Evolutionary conservation across 306 rosid genomes (phyloP).

Genomic region (Hippophae gyantsensis): DNA sequence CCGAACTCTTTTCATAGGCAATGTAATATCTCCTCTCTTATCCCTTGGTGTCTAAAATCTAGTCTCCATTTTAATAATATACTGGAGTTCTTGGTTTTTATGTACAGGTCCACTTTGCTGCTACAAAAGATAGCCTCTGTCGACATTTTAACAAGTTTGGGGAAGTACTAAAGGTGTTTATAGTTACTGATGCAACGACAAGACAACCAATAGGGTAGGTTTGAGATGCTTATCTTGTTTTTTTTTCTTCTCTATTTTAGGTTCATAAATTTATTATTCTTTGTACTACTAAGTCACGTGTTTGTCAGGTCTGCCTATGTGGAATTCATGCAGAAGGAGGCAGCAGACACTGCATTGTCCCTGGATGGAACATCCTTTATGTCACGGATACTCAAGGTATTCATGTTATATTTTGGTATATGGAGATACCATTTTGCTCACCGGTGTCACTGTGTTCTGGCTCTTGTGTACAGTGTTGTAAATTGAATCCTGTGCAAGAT

Average conservation of each 20-base stretch:
- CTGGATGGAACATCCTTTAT: conserved; percentile 84
- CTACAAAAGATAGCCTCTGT: conserved; percentile 81
- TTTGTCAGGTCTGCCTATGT: conserved; percentile 83
- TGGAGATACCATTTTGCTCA: too few species aligned
- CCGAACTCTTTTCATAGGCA: conserved; percentile 83
- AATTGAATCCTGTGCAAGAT: too few species aligned
- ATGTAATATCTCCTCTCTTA: conserved; percentile 41
- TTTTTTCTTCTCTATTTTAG: not conserved
- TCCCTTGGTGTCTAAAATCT: conserved; percentile 4
- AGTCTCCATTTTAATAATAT: not conserved
- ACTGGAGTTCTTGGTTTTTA: not conserved
- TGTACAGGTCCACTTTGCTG: conserved; percentile 85
- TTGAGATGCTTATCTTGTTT: conserved; percentile 11
- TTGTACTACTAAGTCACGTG: conserved; percentile 14
- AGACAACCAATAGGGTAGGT: conserved; percentile 86
- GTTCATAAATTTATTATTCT: too few species aligned
- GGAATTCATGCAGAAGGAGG: conserved; percentile 87
- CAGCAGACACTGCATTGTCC: conserved; percentile 81
- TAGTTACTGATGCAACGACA: conserved; percentile 65
- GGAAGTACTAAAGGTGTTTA: conserved; percentile 70
- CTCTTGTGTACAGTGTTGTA: not conserved
- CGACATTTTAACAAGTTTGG: conserved; percentile 85
- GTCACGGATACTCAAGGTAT: conserved; percentile 96
- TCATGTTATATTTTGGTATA: not conserved
- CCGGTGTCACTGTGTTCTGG: too few species aligned